Conservation (phyloP, 169 alveolate genomes). For the Plasmodium gallinaceum region DNA sequence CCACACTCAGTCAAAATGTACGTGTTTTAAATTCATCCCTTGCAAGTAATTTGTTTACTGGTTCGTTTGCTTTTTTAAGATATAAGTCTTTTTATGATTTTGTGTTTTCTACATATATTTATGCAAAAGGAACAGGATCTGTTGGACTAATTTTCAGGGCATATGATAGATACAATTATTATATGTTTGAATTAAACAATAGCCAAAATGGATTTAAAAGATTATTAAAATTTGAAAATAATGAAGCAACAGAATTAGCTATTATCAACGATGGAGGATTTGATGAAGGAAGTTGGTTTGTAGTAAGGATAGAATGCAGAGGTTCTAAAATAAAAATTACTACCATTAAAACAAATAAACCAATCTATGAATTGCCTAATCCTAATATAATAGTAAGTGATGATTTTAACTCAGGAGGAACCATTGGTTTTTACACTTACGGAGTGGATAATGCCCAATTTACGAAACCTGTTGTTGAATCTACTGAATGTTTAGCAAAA, state of each 20-base stretch:
- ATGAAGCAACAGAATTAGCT: constrained; percentile 89
- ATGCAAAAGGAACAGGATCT: constrained; percentile 85
- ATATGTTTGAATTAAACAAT: constrained; percentile 84
- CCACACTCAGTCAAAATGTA: constrained; percentile 61
- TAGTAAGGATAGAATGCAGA: constrained; percentile 84
- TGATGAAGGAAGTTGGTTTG: constrained; percentile 85
- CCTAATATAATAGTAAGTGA: constrained; percentile 86
- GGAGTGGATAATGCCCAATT: constrained; percentile 84
- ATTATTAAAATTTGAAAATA: constrained; percentile 88
- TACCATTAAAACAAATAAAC: constrained; percentile 78
- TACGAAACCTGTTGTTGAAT: constrained; percentile 80
- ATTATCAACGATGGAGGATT: constrained; percentile 84
- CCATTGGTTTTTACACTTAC: constrained; percentile 87
- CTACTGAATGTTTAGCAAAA: constrained; percentile 86
- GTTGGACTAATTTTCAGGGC: constrained; percentile 86
- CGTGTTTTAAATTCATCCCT: constrained; percentile 60
- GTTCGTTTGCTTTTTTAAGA: constrained; percentile 82
- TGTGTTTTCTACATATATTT: constrained; percentile 79
- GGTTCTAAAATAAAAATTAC: constrained; percentile 80
- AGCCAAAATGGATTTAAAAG: constrained; percentile 87
- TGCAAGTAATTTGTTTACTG: constrained; percentile 72
- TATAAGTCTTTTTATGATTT: constrained; percentile 84
- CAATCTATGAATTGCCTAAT: constrained; percentile 79
- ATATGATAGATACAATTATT: constrained; percentile 84
- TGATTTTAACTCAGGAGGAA: constrained; percentile 85